phyloP scores from a whole-genome alignment of 345 rosid species.

The Nephelium lappaceum region DNA sequence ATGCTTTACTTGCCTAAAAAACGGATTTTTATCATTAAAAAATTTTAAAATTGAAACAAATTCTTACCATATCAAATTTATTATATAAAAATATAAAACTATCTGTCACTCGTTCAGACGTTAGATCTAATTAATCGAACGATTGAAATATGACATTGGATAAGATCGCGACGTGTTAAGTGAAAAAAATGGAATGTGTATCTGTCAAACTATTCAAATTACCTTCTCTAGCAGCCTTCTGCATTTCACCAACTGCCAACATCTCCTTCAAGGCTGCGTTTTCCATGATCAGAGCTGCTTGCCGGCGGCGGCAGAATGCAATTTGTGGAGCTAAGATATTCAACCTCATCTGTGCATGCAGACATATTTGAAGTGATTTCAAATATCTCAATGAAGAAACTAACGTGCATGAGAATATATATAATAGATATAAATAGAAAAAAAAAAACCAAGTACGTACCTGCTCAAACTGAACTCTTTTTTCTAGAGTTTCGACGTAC shows the following conservation, averaged over 20 bases:
- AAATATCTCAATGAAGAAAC: too few relatives aligned
- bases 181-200: background rate
- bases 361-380: background rate
- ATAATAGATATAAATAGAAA: too few relatives aligned
- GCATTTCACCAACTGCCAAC: background rate
- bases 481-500: slow-evolving; percentile 6
- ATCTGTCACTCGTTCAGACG: background rate
- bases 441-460: background rate
- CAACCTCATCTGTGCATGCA: slow-evolving; percentile 6
- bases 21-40: too few relatives aligned
- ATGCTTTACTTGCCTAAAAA: background rate
- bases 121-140: background rate
- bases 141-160: background rate
- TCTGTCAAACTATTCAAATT: background rate
- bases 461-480: background rate
- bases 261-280: slow-evolving; percentile 5
- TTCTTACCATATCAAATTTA: background rate
- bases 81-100: too few relatives aligned
- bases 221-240: slow-evolving; percentile 19
- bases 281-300: background rate
- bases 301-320: background rate
- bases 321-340: slow-evolving; percentile 8
- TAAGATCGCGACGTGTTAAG: background rate
- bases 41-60: background rate
- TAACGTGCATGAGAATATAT: background rate